Evolutionary conservation across 2,329 filamentous ascomycete species (phyloP).

Genomic region (Diaporthe amygdali): DNA sequence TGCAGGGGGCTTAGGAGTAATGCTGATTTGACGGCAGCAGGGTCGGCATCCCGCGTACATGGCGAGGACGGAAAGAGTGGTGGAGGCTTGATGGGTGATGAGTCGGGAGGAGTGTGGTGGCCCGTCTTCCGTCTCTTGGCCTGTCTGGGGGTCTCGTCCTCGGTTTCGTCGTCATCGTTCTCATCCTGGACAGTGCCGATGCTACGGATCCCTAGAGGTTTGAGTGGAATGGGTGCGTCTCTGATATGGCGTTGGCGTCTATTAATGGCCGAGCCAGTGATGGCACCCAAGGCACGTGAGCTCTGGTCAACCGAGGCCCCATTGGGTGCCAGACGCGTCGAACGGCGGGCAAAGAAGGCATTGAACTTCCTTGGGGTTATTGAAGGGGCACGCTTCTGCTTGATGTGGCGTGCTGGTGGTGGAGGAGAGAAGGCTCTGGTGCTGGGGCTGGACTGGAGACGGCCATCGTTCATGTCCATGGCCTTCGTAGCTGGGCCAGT

Average conservation of each 20-base stretch:
- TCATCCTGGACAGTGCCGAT: conserved; percentile 12
- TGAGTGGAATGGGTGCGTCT: conserved; percentile 43
- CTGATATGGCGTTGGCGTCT: conserved; percentile 39
- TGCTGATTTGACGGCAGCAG: conserved; percentile 17
- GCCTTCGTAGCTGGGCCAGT: conserved; percentile 1
- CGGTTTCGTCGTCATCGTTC: not conserved
- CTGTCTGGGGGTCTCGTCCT: conserved; percentile 26
- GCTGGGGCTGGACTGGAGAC: conserved; percentile 18
- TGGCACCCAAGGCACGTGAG: conserved; percentile 24
- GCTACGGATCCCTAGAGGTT: conserved; percentile 28
- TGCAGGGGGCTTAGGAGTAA: conserved; percentile 47
- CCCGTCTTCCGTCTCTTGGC: conserved; percentile 44
- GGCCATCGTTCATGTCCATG: conserved; percentile 29
- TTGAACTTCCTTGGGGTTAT: conserved; percentile 60
- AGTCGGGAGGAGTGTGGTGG: conserved; percentile 45
- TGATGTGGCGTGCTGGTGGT: conserved; percentile 35
- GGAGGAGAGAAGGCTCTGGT: conserved; percentile 30
- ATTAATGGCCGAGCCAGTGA: conserved; percentile 46
- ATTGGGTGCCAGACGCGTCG: conserved; percentile 28
- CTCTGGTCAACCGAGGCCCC: conserved; percentile 21
- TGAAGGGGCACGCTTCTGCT: conserved; percentile 55
- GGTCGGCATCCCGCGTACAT: conserved; percentile 9
- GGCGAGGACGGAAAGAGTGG: conserved; percentile 32
- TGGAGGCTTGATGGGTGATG: conserved; percentile 39
- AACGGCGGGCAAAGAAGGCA: conserved; percentile 58